A percentile compares a stretch with the other conserved stretches of the same genome.
Conservation (phyloP, 2,329 filamentous ascomycete genomes). For the Fusarium multiceps region DNA sequence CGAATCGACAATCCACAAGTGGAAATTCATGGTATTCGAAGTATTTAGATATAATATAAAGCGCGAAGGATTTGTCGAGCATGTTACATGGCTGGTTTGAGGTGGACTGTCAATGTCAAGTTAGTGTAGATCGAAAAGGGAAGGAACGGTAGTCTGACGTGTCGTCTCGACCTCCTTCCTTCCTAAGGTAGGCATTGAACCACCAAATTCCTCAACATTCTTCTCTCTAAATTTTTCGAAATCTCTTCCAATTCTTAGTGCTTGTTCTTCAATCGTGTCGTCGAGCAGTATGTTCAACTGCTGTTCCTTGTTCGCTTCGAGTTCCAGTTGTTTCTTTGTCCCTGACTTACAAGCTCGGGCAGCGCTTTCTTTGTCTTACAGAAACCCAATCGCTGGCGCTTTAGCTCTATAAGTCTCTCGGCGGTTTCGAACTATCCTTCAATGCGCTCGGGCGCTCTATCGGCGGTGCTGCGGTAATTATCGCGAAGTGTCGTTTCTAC, state of each 20-base stretch:
- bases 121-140: background rate
- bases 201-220: background rate
- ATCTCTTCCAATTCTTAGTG: rapidly evolving
- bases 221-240: rapidly evolving
- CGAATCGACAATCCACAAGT: background rate
- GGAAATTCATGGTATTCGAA: background rate
- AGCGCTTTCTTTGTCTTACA: background rate
- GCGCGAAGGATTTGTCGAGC: background rate
- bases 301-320: background rate
- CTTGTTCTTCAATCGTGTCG: background rate
- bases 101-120: background rate
- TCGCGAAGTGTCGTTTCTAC: background rate
- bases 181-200: background rate
- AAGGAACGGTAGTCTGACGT: background rate
- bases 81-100: background rate
- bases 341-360: background rate
- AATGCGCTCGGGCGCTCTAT: rapidly evolving
- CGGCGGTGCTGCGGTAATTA: background rate
- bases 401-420: background rate
- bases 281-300: background rate
- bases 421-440: rapidly evolving
- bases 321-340: background rate
- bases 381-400: background rate
- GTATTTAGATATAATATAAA: rapidly evolving
- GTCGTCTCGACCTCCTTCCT: constrained; percentile 2